Evolutionary conservation across 345 rosid genomes (phyloP).

Genomic region (Eucalyptus pauciflora): DNA sequence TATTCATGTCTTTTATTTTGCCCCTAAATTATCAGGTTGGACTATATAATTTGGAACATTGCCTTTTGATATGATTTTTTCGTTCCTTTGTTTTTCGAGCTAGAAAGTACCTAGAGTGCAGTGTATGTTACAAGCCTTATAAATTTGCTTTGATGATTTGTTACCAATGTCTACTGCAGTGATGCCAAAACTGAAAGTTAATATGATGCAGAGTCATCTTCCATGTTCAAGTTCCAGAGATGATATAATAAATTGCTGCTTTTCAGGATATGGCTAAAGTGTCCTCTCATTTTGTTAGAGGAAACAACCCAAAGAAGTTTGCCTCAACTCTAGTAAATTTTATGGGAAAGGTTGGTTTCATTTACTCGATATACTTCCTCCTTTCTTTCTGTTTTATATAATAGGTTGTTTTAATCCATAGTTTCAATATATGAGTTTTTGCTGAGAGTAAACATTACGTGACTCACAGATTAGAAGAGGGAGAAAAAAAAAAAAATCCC

Average conservation of each 20-base stretch:
- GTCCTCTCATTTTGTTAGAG: conserved; percentile 82
- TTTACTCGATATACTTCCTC: background rate
- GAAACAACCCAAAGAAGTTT: conserved; percentile 57
- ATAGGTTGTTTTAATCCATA: background rate
- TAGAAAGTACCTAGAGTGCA: background rate
- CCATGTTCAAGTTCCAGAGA: background rate
- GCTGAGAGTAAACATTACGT: background rate
- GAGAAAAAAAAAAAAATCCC: background rate
- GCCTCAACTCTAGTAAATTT: conserved; percentile 69
- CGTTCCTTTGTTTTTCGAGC: background rate
- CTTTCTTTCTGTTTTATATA: background rate
- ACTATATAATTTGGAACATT: background rate
- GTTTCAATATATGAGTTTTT: background rate
- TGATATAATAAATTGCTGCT: background rate
- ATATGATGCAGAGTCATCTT: background rate
- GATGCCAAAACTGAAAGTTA: background rate
- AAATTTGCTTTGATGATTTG: background rate
- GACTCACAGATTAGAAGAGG: background rate
- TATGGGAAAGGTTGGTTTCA: conserved; percentile 68
- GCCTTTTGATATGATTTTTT: background rate
- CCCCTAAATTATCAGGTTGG: background rate
- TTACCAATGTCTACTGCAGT: background rate
- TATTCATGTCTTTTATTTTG: background rate
- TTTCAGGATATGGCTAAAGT: conserved; percentile 87
- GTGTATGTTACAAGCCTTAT: background rate